Evolutionary conservation across 768 basidiomycete species (phyloP), one percentile per base, ranked within the genome.

Genomic region (Trichaptum fuscoviolaceum): DNA sequence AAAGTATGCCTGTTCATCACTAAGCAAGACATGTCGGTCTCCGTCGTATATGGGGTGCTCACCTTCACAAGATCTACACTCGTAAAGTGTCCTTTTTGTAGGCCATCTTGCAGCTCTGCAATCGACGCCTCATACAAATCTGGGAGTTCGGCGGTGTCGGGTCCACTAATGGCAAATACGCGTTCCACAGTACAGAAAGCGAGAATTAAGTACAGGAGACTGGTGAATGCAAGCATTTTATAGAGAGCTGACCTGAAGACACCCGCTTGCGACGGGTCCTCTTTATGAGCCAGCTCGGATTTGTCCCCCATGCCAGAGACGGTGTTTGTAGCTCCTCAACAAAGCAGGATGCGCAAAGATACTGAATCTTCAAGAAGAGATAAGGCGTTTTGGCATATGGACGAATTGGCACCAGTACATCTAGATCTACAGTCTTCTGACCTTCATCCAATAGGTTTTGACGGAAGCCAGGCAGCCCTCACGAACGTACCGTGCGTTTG

Each of bases 41-140:
- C 23, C 25, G 17, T 15, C 27, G 65, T 5, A 62, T 15, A 12
- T 30, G 30, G 30, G 27, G 18, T 24, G 72, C 69, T 24, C 27
- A 77, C 80, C 71, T 77, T 78, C 30, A 82, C 77, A 10, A 82
- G 72, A 65, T 81, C 76, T 1, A 80, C 80, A 57, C 79, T 80
- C 8, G 73, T 79, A 64, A 82, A 82, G 30, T 68, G 68, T 8
- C 76, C 74, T 0, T 71, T 69, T 15, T 75, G 73, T 57, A 82
- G 70, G 12, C 81, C 81, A 1, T 67, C 66, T 67, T 82, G 79
- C 7, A 82, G 72, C 61, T 82, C 80, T 3, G 66, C 67, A 61
- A 82, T 67, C 0, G 76, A 74, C 0, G 81, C 80, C 62, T 82
- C 79, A 63, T 81, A 79, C 3, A 82, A 68, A 65, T 82, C 80